Conservation (phyloP, 352 stramenopile species). For the Pythium coloratum region DNA sequence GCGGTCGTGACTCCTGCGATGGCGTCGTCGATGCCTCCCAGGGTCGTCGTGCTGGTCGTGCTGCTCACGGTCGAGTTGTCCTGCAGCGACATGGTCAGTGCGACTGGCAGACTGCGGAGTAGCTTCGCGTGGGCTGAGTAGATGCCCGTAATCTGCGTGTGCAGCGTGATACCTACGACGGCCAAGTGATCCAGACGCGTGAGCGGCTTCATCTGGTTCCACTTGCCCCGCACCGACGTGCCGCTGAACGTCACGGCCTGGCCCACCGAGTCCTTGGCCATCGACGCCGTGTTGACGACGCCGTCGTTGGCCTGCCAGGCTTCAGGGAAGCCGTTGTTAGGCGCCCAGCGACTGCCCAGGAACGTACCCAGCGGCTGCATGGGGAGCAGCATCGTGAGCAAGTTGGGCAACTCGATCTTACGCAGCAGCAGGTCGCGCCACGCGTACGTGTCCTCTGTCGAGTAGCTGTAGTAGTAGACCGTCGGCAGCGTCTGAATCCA, state of each 20-base stretch:
- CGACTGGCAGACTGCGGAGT: constrained; percentile 31
- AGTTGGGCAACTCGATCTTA: constrained; percentile 47
- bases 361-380: constrained; percentile 43
- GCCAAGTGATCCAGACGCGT: constrained; percentile 40
- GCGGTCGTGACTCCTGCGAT: neutral
- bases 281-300: constrained; percentile 51
- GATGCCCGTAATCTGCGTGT: constrained; percentile 38
- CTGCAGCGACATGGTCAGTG: neutral
- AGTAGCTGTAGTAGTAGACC: constrained; percentile 55
- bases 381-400: constrained; percentile 51
- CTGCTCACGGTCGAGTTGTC: neutral
- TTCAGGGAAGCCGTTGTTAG: constrained; percentile 34
- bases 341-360: constrained; percentile 39
- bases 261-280: constrained; percentile 45
- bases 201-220: constrained; percentile 51
- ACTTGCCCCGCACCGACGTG: constrained; percentile 38
- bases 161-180: constrained; percentile 40
- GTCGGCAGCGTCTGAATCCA: constrained; percentile 54
- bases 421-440: constrained; percentile 39
- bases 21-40: neutral
- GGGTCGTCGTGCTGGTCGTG: neutral
- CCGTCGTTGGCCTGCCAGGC: constrained; percentile 56
- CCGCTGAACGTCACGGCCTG: constrained; percentile 37
- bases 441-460: constrained; percentile 41
- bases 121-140: constrained; percentile 38